Evolutionary conservation across 306 rosid genomes (phyloP).

Genomic region (Pueraria montana): DNA sequence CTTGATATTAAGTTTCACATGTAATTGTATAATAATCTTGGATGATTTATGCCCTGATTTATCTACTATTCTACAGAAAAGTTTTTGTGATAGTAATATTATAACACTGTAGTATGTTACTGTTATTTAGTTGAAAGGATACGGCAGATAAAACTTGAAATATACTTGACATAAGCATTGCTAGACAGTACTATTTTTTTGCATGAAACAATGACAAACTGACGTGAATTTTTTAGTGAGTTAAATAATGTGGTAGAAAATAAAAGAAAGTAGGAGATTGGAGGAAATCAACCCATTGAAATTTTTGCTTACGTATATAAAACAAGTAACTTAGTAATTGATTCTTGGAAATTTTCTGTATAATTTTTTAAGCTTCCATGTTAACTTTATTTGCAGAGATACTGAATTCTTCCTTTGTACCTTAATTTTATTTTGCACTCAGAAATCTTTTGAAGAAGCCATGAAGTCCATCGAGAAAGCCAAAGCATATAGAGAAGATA

Average conservation of each 20-base stretch:
- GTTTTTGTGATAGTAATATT: background rate
- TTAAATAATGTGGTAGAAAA: background rate
- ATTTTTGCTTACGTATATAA: background rate
- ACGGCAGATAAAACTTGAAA: background rate
- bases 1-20: background rate
- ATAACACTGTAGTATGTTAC: background rate
- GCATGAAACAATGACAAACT: background rate
- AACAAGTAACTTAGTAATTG: constrained; percentile 1
- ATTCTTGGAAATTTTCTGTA: constrained; percentile 9
- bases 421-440: constrained; percentile 41
- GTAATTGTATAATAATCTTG: background rate
- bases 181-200: background rate
- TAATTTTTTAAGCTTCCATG: constrained; percentile 13
- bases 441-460: constrained; percentile 95
- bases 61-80: too few relatives aligned
- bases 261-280: background rate
- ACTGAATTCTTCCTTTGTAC: constrained; percentile 30
- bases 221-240: background rate
- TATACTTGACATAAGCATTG: background rate
- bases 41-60: too few relatives aligned
- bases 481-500: constrained; percentile 56
- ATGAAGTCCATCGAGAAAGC: constrained; percentile 71
- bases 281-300: background rate
- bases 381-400: background rate
- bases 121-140: constrained; percentile 3